Base-by-base conservation (phyloP, 768 basidiomycete species). In the Gloeophyllum trabeum region DNA sequence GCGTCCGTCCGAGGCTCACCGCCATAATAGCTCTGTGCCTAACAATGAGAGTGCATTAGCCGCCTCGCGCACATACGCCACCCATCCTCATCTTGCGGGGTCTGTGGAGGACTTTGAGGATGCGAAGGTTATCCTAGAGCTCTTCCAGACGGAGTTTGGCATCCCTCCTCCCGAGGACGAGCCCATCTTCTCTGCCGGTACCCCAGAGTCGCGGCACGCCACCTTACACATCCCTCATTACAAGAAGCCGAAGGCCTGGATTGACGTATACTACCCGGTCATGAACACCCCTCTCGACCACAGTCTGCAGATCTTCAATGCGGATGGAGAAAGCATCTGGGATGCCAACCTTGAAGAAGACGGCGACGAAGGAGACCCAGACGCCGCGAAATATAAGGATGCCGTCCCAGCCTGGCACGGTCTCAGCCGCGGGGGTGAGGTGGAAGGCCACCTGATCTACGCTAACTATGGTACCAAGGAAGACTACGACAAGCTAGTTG, bases 351-450 rank as follows among this genome's bases (percentile, higher is more conserved):
- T 96, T 1, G 68, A 73, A 46, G 86, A 89, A 52, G 67, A 74
- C 22, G 84, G 81, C 50, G 81, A 90, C 46, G 71, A 74, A 2
- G 65, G 72, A 3, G 93, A 97, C 52, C 68, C 75, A 18, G 79
- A 82, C 43, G 85, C 86, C 4, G 67, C 71, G 43, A 70, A 75
- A 46, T 80, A 83, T 50, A 70, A 67, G 41, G 67, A 81, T 44
- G 66, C 74, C 16, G 71, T 92, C 13, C 79, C 84, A 0, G 62
- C 83, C n/a, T 98, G 84, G 76, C 91, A 93, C 59, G 92, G 89
- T 3, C 61, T 88, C 12, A 88, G 84, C 51, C 71, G 70, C 35
- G 76, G 74, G 35, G 93, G 93, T 1, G 77, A 81, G 46, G 90
- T 75, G 14, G 65, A 70, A 24, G 85, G 86, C 4, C 65, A 74